Evolutionary conservation across 345 rosid species (phyloP).

Genomic region (Schrenkiella parvula): DNA sequence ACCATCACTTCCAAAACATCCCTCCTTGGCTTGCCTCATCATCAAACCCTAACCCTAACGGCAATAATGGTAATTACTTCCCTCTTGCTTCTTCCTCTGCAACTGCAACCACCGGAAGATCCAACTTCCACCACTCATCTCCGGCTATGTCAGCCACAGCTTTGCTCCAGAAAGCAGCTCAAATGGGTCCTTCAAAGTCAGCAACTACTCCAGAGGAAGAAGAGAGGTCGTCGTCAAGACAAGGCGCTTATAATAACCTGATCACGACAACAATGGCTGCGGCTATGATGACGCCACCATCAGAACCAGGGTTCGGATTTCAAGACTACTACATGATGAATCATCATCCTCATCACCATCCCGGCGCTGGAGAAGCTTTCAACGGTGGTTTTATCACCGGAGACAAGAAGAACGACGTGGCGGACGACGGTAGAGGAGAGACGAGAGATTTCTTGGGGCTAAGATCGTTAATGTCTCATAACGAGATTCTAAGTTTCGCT

Average conservation of each 20-base stretch:
- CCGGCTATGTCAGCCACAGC: conserved; percentile 90
- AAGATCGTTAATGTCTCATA: conserved; percentile 55
- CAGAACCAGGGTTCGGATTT: conserved; percentile 21
- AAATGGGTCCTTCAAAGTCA: conserved; percentile 68
- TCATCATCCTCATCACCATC: conserved; percentile 23
- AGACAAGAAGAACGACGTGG: conserved; percentile 5
- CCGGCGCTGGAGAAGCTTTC: conserved; percentile 43
- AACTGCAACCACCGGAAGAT: neutral
- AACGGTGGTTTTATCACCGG: conserved; percentile 16
- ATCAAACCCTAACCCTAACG: conserved; percentile 53
- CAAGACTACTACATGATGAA: conserved; percentile 31
- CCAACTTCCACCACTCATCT: conserved; percentile 19
- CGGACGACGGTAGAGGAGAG: conserved; percentile 39
- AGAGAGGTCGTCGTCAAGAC: conserved; percentile 21
- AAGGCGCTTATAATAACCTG: conserved; percentile 9
- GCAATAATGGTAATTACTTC: conserved; percentile 28
- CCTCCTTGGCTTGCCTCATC: conserved; percentile 37
- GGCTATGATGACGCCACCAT: conserved; percentile 24
- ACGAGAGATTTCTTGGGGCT: conserved; percentile 91
- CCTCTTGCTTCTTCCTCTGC: conserved; percentile 28
- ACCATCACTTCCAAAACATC: conserved; percentile 28
- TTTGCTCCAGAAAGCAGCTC: conserved; percentile 83
- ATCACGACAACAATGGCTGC: conserved; percentile 29
- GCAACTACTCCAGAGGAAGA: conserved; percentile 20
- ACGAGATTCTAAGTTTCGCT: conserved; percentile 62